Evolutionary conservation across 805 yeast species (phyloP).

Genomic region (Saccharomycopsis vini): DNA sequence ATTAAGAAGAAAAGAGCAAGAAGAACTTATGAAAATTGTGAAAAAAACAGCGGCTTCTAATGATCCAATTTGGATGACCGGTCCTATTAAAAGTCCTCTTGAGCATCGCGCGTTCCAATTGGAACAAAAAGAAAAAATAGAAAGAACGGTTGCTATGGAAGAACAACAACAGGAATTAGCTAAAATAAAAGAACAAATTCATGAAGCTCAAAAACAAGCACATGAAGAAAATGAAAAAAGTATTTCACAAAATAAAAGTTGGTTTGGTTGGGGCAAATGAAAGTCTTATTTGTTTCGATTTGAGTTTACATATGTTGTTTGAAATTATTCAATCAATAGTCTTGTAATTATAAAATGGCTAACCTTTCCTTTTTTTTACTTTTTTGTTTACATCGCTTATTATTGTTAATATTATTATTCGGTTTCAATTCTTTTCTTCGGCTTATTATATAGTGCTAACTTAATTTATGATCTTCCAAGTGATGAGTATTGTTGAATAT

Average conservation of each 20-base stretch:
- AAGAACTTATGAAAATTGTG: constrained; percentile 59
- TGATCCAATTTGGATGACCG: constrained; percentile 81
- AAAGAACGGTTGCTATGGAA: constrained; percentile 38
- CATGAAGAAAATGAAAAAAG: constrained; percentile 26
- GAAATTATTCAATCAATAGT: too few relatives aligned
- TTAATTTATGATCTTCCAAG: too few relatives aligned
- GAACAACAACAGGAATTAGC: constrained; percentile 35
- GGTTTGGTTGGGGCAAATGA: constrained; percentile 23
- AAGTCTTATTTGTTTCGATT: too few relatives aligned
- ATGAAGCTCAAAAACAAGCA: constrained; percentile 25
- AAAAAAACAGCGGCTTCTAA: constrained; percentile 53
- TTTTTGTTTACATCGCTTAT: too few relatives aligned
- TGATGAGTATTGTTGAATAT: too few relatives aligned
- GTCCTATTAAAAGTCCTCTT: constrained; percentile 61
- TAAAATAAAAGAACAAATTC: constrained; percentile 31
- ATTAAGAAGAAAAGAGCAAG: constrained; percentile 59
- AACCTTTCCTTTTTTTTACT: too few relatives aligned
- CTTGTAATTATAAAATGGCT: too few relatives aligned
- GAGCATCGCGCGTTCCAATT: constrained; percentile 31
- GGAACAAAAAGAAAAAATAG: constrained; percentile 38
- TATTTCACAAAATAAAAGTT: constrained; percentile 24
- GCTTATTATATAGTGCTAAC: too few relatives aligned
- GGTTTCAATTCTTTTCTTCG: too few relatives aligned
- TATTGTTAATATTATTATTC: too few relatives aligned
- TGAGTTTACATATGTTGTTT: too few relatives aligned